A percentile compares a stretch with the other conserved stretches of the same genome.
phyloP scores from a whole-genome alignment of 192 early-diverging fungal species.

The Globomyces pollinis-pini region DNA sequence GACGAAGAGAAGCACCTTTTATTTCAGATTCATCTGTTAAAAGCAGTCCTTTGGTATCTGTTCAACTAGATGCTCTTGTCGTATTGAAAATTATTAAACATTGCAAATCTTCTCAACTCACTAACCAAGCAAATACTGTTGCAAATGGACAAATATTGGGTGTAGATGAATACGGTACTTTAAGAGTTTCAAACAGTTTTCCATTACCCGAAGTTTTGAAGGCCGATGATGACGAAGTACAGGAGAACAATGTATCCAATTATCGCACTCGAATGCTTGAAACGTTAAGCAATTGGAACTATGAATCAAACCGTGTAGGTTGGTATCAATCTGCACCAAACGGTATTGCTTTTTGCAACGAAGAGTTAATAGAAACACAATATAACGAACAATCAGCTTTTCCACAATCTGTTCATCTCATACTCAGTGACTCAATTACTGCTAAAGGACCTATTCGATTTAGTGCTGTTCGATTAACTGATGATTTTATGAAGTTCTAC shows the following conservation, averaged over 20 bases:
- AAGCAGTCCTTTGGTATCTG: constrained; percentile 15
- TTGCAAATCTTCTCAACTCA: too few relatives aligned
- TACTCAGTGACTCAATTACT: constrained; percentile 84
- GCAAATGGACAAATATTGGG: constrained; percentile 90
- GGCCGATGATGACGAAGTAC: constrained; percentile 24
- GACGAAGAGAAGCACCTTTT: background rate
- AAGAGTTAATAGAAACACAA: constrained; percentile 83
- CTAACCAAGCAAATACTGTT: constrained; percentile 60
- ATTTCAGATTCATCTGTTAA: background rate
- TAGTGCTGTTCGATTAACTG: constrained; percentile 79
- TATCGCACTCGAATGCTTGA: constrained; percentile 95
- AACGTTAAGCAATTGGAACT: constrained; percentile 86
- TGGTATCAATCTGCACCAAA: constrained; percentile 88
- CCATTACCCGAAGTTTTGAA: constrained; percentile 58
- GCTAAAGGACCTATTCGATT: constrained; percentile 74
- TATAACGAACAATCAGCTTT: constrained; percentile 83
- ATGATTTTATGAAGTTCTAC: constrained; percentile 77
- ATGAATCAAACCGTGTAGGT: constrained; percentile 93
- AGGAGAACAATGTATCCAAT: constrained; percentile 44
- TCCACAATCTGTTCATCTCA: constrained; percentile 80
- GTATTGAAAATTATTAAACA: constrained; percentile 98
- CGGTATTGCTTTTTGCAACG: constrained; percentile 82
- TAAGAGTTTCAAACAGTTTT: constrained; percentile 90
- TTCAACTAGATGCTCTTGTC: constrained; percentile 50
- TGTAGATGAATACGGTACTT: constrained; percentile 78